Percentiles rank a stretch among this genome's conserved stretches.
These are phyloP conservation scores for Saccharomycopsis hybrid DNA, from an alignment of 1,139 yeast genomes.

Conservation along the genomic window DNA sequence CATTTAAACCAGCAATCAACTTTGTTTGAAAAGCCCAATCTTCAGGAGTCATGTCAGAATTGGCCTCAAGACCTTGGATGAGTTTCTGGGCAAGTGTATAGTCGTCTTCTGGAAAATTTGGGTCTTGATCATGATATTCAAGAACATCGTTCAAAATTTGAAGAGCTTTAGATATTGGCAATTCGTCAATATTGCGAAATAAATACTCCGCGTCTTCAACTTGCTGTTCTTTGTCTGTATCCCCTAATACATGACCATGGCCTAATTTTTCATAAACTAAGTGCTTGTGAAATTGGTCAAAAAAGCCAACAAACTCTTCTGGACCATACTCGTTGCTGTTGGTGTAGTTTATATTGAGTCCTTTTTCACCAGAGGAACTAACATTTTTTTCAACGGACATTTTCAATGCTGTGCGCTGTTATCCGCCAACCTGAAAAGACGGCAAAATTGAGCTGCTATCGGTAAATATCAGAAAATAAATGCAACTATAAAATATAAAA, in stretches of 20 bases:
- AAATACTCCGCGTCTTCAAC: constrained; percentile 30
- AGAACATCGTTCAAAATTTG: constrained; percentile 36
- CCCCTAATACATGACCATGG: constrained; percentile 24
- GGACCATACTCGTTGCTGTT: background rate
- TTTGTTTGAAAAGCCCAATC: constrained; percentile 32
- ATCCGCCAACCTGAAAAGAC: no score
- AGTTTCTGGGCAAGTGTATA: constrained; percentile 28
- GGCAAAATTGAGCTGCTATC: no score
- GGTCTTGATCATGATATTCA: constrained; percentile 40
- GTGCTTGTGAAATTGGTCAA: constrained; percentile 10
- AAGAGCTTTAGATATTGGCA: constrained; percentile 37
- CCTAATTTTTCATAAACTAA: constrained; percentile 23
- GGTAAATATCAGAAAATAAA: no score
- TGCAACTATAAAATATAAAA: no score
- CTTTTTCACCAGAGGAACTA: background rate
- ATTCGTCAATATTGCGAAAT: constrained; percentile 33
- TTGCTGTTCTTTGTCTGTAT: constrained; percentile 8
- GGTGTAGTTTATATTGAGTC: background rate
- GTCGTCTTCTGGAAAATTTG: constrained; percentile 40
- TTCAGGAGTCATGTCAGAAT: constrained; percentile 17
- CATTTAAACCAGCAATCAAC: constrained; percentile 41
- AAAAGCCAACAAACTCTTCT: constrained; percentile 2
- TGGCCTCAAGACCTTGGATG: constrained; percentile 23
- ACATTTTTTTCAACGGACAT: constrained; percentile 1
- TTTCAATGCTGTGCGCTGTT: background rate